Base-by-base conservation (phyloP, 2,329 filamentous ascomycete genomes). In the Penicillium carneum region DNA sequence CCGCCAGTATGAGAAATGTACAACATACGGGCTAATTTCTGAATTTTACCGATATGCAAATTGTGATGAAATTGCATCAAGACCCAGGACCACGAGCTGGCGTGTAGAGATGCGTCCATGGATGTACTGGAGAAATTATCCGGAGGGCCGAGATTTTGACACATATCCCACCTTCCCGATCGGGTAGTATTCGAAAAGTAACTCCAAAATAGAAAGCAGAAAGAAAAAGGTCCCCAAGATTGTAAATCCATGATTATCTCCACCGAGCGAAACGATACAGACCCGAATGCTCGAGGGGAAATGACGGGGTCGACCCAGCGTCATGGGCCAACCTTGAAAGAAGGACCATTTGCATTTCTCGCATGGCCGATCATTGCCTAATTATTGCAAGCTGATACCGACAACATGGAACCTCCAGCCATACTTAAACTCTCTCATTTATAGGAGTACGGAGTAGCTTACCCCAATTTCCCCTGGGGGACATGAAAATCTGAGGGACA, bases 311-410 rank as follows among this genome's bases (percentile, higher is more conserved):
- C 9, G 38, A 43, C 38, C 26, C 16, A 46, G 41, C 18, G 16
- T 14, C 10, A 14, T 26, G 29, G 41, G 16, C 20, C 7, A 23
- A 23, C 12, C 31, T 36, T 36, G 31, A 3, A 23, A 9, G 14
- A 49, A 5, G n/a, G 41, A 50, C 11, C 43, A 34, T 55, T 57
- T 55, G 31, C 46, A 49, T 56, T 61, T 61, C 57, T 14, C 43
- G 62, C 39, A 33, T 10, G 26, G 48, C 46, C 39, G 5, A 56
- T 57, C 47, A 38, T 46, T 59, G 51, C 43, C 36, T 29, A 58
- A 63, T 55, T 63, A 33, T 57, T 61, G 53, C 46, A 47, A 50
- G 42, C 26, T 33, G 8, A 11, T 18, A 12, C 57, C 54, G 62
- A 26, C 41, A 34, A 33, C 18, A 20, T 49, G 64, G 60, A 59